Percentiles rank a stretch among this genome's conserved stretches.
phyloP scores from a whole-genome alignment of 257 asterid genomes.

The Capsicum rhomboideum region DNA sequence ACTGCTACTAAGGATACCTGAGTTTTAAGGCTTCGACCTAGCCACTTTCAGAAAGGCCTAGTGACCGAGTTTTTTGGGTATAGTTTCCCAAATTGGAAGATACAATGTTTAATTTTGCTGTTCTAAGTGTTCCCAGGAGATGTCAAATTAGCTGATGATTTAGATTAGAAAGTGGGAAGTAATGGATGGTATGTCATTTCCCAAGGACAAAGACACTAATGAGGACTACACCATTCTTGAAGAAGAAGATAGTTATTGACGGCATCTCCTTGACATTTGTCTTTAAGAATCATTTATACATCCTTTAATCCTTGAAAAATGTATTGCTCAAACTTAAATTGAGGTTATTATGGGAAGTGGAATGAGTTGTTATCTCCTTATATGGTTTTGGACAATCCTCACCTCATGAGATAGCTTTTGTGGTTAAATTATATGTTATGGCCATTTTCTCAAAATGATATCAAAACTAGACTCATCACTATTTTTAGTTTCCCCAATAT shows the following conservation, averaged over 20 bases:
- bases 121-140: neutral
- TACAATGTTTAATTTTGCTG: neutral
- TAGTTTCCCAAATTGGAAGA: neutral
- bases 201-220: neutral
- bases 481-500: too few species aligned
- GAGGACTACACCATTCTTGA: neutral
- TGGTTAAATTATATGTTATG: neutral
- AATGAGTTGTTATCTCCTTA: neutral
- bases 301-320: neutral
- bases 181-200: neutral
- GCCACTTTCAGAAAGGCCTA: neutral
- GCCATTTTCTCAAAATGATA: too few species aligned
- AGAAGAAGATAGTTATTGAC: neutral
- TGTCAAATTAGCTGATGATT: neutral
- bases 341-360: neutral
- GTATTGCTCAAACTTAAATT: neutral
- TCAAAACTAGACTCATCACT: too few species aligned
- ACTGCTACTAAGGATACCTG: neutral
- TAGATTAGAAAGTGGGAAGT: neutral
- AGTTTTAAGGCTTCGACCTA: neutral
- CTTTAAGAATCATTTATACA: neutral
- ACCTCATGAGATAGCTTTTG: neutral
- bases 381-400: neutral
- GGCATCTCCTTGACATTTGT: neutral
- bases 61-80: neutral